phyloP scores from a whole-genome alignment of 768 basidiomycete species.

The Panaeolus cyanescens region DNA sequence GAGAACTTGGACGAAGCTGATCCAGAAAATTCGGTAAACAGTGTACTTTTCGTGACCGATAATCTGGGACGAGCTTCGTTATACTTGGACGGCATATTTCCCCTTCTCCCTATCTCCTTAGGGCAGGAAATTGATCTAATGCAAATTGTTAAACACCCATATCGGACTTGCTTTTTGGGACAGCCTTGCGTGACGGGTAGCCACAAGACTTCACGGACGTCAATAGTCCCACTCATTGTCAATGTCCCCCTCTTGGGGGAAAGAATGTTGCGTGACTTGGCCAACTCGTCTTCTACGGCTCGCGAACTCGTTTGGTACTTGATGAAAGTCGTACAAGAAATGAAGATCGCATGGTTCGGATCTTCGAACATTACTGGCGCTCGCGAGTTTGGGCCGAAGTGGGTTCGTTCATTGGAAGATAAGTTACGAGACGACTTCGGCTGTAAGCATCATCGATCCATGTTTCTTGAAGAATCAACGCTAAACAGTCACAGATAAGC shows the following conservation, averaged over 20 bases:
- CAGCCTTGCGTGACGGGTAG: conserved; percentile 35
- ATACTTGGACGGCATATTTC: conserved; percentile 79
- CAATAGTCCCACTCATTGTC: conserved; percentile 47
- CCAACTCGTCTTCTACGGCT: conserved; percentile 65
- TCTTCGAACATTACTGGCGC: conserved; percentile 66
- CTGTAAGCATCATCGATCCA: conserved; percentile 47
- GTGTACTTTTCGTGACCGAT: conserved; percentile 65
- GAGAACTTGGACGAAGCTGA: conserved; percentile 36
- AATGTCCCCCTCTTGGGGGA: conserved; percentile 59
- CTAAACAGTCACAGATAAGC: conserved; percentile 46
- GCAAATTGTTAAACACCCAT: conserved; percentile 50
- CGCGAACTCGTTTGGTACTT: conserved; percentile 75
- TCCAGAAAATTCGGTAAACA: conserved; percentile 53
- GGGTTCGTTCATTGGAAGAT: conserved; percentile 65
- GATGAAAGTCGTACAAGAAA: conserved; percentile 70
- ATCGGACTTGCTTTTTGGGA: conserved; percentile 48
- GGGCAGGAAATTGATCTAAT: conserved; percentile 30
- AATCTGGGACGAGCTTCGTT: conserved; percentile 56
- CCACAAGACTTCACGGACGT: conserved; percentile 26
- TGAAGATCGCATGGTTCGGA: conserved; percentile 75
- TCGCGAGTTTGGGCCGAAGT: conserved; percentile 70
- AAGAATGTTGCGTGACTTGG: conserved; percentile 65
- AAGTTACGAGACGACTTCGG: conserved; percentile 69
- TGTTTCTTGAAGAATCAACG: conserved; percentile 4
- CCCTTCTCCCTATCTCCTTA: conserved; percentile 56